These are phyloP conservation scores for Haematococcus lacustris DNA, from an alignment of 139 green algal species.

Conservation along the genomic window DNA sequence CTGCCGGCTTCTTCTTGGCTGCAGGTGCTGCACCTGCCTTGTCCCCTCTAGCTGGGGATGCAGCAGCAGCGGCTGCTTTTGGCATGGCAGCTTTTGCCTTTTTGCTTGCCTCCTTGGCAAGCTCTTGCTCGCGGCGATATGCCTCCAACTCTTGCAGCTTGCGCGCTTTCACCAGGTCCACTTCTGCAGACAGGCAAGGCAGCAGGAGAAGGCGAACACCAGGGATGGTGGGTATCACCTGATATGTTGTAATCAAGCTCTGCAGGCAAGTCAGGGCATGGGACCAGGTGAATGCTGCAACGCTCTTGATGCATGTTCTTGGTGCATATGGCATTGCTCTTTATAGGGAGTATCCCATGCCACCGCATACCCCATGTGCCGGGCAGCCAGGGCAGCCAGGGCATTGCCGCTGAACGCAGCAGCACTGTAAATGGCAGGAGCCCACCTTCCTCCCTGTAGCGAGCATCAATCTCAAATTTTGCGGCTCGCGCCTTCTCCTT, in stretches of 20 bases:
- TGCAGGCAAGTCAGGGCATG: background rate
- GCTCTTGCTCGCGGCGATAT: slow-evolving; percentile 30
- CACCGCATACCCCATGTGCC: too few species aligned
- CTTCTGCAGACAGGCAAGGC: slow-evolving; percentile 12
- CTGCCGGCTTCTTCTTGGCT: background rate
- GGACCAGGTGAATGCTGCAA: background rate
- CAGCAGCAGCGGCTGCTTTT: background rate
- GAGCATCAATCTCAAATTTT: slow-evolving; percentile 33
- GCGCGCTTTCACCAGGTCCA: slow-evolving; percentile 23
- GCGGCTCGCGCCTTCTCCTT: slow-evolving; percentile 17
- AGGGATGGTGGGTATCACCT: background rate
- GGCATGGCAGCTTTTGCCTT: slow-evolving; percentile 19
- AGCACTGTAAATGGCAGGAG: background rate
- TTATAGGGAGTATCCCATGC: too few species aligned
- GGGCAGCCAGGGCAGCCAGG: background rate
- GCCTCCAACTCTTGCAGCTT: slow-evolving; percentile 34
- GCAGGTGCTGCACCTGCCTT: background rate
- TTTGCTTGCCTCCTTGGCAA: slow-evolving; percentile 22
- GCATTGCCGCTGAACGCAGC: too few species aligned
- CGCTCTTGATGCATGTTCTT: background rate
- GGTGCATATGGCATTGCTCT: too few species aligned
- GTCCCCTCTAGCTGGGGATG: slow-evolving; percentile 28
- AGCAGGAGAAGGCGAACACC: background rate
- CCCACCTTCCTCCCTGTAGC: slow-evolving; percentile 35
- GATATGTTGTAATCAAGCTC: too few species aligned